Conservation (phyloP, 2,329 filamentous ascomycete genomes). For the Arthroderma sp. region DNA sequence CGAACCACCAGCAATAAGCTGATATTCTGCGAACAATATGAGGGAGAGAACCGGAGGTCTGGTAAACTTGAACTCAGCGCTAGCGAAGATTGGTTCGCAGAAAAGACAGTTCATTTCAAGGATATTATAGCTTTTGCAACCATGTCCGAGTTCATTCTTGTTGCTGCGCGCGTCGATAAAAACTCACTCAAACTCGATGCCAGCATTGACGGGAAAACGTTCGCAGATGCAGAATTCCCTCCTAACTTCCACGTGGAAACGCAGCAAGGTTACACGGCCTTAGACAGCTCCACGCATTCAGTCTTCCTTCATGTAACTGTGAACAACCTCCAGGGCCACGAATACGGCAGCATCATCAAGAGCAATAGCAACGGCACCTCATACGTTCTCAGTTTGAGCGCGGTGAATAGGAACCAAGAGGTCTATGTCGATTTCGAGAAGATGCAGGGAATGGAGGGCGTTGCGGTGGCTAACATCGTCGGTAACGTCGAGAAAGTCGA, state of each 20-base stretch:
- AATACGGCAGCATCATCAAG: slow-evolving; percentile 84
- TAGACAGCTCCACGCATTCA: slow-evolving; percentile 89
- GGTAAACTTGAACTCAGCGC: slow-evolving; percentile 58
- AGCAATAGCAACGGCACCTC: slow-evolving; percentile 97
- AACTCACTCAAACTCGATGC: slow-evolving; percentile 62
- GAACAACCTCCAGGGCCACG: slow-evolving; percentile 48
- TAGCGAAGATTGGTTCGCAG: slow-evolving; percentile 64
- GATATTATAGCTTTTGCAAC: slow-evolving; percentile 78
- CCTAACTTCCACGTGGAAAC: slow-evolving; percentile 66
- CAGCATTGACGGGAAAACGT: slow-evolving; percentile 71
- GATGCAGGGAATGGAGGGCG: slow-evolving; percentile 80
- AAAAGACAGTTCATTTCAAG: slow-evolving; percentile 48
- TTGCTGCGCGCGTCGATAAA: slow-evolving; percentile 55
- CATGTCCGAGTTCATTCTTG: slow-evolving; percentile 93
- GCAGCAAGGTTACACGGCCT: slow-evolving; percentile 75
- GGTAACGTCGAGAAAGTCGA: slow-evolving; percentile 54
- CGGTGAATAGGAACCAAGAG: slow-evolving; percentile 63
- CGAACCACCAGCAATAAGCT: slow-evolving; percentile 46
- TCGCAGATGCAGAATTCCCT: slow-evolving; percentile 76
- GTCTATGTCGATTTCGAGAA: slow-evolving; percentile 95
- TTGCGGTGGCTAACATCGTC: slow-evolving; percentile 76
- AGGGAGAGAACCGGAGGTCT: slow-evolving; percentile 47
- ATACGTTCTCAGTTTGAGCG: slow-evolving; percentile 69
- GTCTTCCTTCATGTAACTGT: slow-evolving; percentile 89
- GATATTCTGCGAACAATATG: slow-evolving; percentile 50